A percentile compares a stretch with the other conserved stretches of the same genome.
These are phyloP conservation scores for Candida manassasensis DNA, from an alignment of 805 yeast genomes.

Conservation along the genomic window DNA sequence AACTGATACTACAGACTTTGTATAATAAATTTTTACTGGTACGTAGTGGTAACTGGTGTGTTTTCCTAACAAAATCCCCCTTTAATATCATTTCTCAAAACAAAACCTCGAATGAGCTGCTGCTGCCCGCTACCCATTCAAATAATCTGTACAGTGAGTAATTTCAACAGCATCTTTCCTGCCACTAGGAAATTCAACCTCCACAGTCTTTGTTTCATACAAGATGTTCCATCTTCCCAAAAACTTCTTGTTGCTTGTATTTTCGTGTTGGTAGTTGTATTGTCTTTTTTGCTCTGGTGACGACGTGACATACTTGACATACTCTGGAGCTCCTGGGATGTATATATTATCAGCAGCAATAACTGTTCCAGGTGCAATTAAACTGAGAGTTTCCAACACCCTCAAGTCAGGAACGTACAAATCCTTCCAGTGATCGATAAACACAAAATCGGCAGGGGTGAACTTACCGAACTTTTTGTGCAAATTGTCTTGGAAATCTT, in stretches of 20 bases:
- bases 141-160: constrained; percentile 25
- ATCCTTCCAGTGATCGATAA: constrained; percentile 39
- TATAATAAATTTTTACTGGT: too few relatives aligned
- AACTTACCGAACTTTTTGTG: constrained; percentile 7
- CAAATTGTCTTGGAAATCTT: constrained; percentile 17
- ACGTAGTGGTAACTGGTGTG: too few relatives aligned
- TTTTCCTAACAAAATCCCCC: too few relatives aligned
- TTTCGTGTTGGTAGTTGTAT: constrained; percentile 20
- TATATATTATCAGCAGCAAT: constrained; percentile 36
- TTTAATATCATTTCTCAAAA: too few relatives aligned
- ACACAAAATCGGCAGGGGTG: constrained; percentile 28
- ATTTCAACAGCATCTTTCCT: constrained; percentile 27
- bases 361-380: constrained; percentile 35
- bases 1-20: too few relatives aligned
- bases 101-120: too few relatives aligned
- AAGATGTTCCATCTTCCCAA: constrained; percentile 39
- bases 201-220: constrained; percentile 29
- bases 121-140: too few relatives aligned
- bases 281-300: constrained; percentile 33
- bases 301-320: constrained; percentile 31
- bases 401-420: constrained; percentile 39
- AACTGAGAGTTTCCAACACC: constrained; percentile 34
- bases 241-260: constrained; percentile 23
- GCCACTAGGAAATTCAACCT: constrained; percentile 12
- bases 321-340: constrained; percentile 36